Base-by-base conservation (phyloP, 306 rosid species). In the Quercus rubra region DNA sequence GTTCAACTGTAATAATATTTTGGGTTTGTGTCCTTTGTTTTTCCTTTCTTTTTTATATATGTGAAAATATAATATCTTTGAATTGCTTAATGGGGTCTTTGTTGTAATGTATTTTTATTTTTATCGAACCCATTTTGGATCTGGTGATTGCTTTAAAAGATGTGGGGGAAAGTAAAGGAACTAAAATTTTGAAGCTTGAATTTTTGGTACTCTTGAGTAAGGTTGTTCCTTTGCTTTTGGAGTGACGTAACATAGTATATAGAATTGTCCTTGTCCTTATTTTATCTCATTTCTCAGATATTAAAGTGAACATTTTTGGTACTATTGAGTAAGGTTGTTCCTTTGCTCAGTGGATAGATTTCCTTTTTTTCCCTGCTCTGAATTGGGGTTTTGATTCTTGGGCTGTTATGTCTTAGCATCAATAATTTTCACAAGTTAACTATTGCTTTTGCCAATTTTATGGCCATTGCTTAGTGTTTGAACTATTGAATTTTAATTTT, bases 11-110 rank as follows among this genome's bases (percentile, higher is more conserved):
- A 49, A 12, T 11, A 49, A 49, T 70, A 55, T 71, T 30, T 55
- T 77, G 84, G 85, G 77, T 54, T 83, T 72, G 54, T 19, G 4
- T 80, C 11, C 73, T 74, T 46, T 73, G 80, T 54, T 61, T 4
- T 58, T 66, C 56, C 70, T 55, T 5, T 33, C 38, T 38, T 55
- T 54, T 70, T 64, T 58, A 69, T 35, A 56, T 43, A 61, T 30
- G 46, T 41, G 46, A 41, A 41, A 41, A 12, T 14, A 25, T 61
- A 25, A 10, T 10, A 21, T 12, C 67, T 21, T 4, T 25, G 31
- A 61, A 61, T 71, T n/a, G 61, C 17, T 23, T 69, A 55, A 43
- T 71, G 54, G 69, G 54, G 30, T 77, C 23, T 30, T 71, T n/a
- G 27, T 62, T 70, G 54, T 49, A 49, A 3, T 59, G 27, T 58